Base-by-base conservation (phyloP, 2,329 filamentous ascomycete species). In the Colletotrichum cordylinicola region DNA sequence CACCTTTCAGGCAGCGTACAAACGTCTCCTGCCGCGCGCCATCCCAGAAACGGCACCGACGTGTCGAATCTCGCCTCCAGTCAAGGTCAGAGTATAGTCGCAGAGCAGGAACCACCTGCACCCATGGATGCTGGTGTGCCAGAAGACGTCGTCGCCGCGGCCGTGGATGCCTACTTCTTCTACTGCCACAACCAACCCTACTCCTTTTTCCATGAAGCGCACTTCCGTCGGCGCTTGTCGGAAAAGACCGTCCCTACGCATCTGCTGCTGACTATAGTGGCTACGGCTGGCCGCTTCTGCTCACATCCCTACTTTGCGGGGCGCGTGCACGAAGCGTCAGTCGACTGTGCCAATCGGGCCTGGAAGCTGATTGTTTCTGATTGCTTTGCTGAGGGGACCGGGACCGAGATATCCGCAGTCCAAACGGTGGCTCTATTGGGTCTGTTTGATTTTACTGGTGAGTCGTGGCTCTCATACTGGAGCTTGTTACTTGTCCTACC, bases 181-280 rank as follows among this genome's bases (percentile, higher is more conserved):
- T 82, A 80, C 61, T 81, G 80, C 31, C 84, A 86, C 37, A 84
- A 84, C 43, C 83, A 85, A 37, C 84, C 84, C 1, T 86, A 86
- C 74, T 82, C 79, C 0, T 84, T 82, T 70, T 84, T 86, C 72
- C 83, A 84, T 33, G 83, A 85, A 67, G 60, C 52, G 0, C 80
- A 74, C 3, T 86, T 86, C 67, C 80, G 83, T 7, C 77, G 55
- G 24, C 24, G 55, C 24, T 58, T 58, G 55, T 58, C 55, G 24
- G 55, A 58, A 58, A 58, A 13, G 1, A 58, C 21, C 15, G 24
- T 58, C 24, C 55, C 55, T 58, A 58, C 55, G 29, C 55, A 58
- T 58, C 21, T 58, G 24, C 55, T 58, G 55, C 21, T 58, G 21
- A 58, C 55, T 27, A 58, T 58, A 58, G 55, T 58, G 21, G 55